A percentile compares a stretch with the other conserved stretches of the same genome.
These are phyloP conservation scores for Solanum virginianum DNA, from an alignment of 257 asterid species.

Conservation along the genomic window DNA sequence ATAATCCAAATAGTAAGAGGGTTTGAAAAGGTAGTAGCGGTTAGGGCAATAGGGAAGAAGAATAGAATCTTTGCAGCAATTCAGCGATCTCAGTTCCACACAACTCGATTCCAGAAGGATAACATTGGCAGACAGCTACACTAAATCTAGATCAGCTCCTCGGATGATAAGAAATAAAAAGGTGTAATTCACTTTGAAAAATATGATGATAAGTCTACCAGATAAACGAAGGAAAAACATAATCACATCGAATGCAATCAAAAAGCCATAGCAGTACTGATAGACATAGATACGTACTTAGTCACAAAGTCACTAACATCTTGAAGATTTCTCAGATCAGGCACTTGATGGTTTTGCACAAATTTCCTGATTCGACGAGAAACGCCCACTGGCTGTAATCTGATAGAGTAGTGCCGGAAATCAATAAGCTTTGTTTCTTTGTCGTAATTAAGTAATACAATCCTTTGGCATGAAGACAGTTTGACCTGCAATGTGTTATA, in stretches of 20 bases:
- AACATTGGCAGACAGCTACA: not conserved
- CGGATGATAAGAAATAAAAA: not conserved
- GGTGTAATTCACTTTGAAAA: not conserved
- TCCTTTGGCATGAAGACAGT: slow-evolving; percentile 89
- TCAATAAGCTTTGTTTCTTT: slow-evolving; percentile 80
- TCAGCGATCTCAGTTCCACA: not conserved
- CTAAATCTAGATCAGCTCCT: not conserved
- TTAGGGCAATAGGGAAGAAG: not conserved
- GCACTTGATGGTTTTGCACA: slow-evolving; percentile 87
- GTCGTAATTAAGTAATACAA: slow-evolving; percentile 82
- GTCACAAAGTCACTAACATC: slow-evolving; percentile 88
- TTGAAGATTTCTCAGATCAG: slow-evolving; percentile 71
- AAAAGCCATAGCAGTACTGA: not conserved
- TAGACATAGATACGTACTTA: slow-evolving; percentile 36
- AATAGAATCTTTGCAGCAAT: not conserved
- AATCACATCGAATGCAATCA: not conserved
- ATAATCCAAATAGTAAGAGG: not conserved
- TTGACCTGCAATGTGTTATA: slow-evolving; percentile 48
- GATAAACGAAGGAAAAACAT: not conserved
- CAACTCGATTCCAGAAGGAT: not conserved
- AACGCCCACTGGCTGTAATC: slow-evolving; percentile 91
- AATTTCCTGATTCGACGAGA: slow-evolving; percentile 75
- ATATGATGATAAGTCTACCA: not conserved
- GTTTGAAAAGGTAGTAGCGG: not conserved
- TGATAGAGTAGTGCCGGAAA: slow-evolving; percentile 81